Conservation (phyloP, 202 grass and related monocot genomes). For the Bolboschoenoplectus hybrid region DNA sequence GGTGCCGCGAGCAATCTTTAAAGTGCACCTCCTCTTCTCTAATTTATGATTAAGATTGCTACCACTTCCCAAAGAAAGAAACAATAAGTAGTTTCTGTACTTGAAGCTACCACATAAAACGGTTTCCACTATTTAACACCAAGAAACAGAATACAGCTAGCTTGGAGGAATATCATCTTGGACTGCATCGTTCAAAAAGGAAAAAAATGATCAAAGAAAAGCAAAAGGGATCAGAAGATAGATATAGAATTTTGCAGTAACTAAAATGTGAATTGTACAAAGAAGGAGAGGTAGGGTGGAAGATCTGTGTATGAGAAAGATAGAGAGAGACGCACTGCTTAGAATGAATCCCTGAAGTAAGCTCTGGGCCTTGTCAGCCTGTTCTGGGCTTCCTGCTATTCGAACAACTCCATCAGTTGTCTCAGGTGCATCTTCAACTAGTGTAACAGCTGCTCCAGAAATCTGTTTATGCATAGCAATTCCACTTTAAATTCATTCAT, state of each 20-base stretch:
- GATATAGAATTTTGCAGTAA: conserved; percentile 21
- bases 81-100: neutral
- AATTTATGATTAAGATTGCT: neutral
- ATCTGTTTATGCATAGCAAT: conserved; percentile 55
- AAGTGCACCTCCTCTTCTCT: neutral
- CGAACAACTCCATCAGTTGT: conserved; percentile 64
- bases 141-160: conserved; percentile 39
- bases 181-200: conserved; percentile 44
- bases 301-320: neutral
- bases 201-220: neutral
- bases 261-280: neutral
- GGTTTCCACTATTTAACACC: neutral
- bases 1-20: neutral
- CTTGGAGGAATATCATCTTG: conserved; percentile 72
- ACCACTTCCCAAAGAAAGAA: neutral
- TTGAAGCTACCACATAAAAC: neutral
- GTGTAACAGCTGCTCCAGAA: conserved; percentile 78
- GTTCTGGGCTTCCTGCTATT: conserved; percentile 95
- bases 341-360: conserved; percentile 95
- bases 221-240: neutral
- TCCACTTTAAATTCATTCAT: neutral
- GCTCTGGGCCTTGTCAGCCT: conserved; percentile 86
- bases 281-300: neutral
- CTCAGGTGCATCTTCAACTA: conserved; percentile 69
- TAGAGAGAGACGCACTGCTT: conserved; percentile 69